Percentiles rank a stretch among this genome's conserved stretches.
Evolutionary conservation across 306 rosid species (phyloP).

Genomic region (Pterocarpus santalinus): DNA sequence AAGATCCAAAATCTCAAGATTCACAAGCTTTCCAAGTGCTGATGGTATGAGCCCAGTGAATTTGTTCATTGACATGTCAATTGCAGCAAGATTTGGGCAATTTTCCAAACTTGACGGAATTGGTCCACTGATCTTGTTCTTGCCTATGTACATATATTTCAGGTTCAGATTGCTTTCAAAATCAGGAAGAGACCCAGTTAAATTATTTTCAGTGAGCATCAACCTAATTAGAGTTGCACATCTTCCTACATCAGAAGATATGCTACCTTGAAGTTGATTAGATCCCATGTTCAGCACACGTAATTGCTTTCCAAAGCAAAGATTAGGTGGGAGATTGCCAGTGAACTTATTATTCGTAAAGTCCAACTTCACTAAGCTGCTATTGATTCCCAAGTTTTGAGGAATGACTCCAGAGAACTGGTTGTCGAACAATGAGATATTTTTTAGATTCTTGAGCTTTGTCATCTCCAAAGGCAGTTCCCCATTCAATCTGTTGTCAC

Average conservation of each 20-base stretch:
- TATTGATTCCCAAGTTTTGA: slow-evolving; percentile 1
- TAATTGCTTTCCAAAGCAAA: neutral
- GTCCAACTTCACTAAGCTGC: slow-evolving; percentile 14
- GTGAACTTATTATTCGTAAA: neutral
- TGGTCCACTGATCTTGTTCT: neutral
- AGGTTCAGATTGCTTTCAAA: neutral
- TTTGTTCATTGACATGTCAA: neutral
- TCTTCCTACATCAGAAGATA: neutral
- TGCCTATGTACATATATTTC: neutral
- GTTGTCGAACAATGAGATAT: slow-evolving; percentile 59
- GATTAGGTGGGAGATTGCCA: slow-evolving; percentile 40
- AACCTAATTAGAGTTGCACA: neutral
- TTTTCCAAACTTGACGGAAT: neutral
- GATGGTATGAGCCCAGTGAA: neutral
- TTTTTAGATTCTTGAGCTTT: slow-evolving; percentile 61
- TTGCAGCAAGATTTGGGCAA: neutral
- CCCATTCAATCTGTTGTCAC: slow-evolving; percentile 50
- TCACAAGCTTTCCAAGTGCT: neutral
- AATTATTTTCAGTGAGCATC: neutral
- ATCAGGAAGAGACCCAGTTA: neutral
- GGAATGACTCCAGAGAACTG: slow-evolving; percentile 57
- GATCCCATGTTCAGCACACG: neutral
- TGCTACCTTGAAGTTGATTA: neutral
- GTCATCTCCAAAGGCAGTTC: slow-evolving; percentile 61
- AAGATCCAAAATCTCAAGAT: neutral